Evolutionary conservation across 352 stramenopile species (phyloP).

Genomic region (Aphanomyces invadans): DNA sequence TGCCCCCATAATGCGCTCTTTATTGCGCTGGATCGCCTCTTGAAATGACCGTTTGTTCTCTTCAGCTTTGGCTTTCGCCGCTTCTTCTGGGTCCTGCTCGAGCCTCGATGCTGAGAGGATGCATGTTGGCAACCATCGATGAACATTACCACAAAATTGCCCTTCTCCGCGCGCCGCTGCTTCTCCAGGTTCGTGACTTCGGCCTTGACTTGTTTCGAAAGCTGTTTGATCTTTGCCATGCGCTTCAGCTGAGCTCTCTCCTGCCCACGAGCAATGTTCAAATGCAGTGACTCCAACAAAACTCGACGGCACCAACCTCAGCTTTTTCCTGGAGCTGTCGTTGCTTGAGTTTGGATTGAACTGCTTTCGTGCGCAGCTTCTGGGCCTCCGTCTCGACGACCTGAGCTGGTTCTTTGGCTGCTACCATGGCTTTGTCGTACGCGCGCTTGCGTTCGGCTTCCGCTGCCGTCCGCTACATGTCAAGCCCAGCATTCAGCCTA

Average conservation of each 20-base stretch:
- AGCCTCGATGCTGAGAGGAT: conserved; percentile 27
- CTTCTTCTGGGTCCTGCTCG: conserved; percentile 41
- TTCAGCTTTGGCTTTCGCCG: conserved; percentile 48
- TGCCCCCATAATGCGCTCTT: conserved; percentile 42
- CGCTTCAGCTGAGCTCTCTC: conserved; percentile 31
- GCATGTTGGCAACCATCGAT: background rate
- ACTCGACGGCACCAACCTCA: conserved; percentile 23
- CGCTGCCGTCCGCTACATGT: conserved; percentile 35
- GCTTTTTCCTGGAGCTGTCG: conserved; percentile 31
- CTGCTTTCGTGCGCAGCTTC: conserved; percentile 39
- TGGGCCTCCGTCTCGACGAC: conserved; percentile 18
- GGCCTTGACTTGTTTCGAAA: conserved; percentile 41
- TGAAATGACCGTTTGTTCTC: conserved; percentile 51
- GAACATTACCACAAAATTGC: conserved; percentile 18
- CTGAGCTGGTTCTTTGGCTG: conserved; percentile 5
- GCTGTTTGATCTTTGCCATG: conserved; percentile 36
- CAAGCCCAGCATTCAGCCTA: conserved; percentile 18
- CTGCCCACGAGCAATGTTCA: too few species aligned
- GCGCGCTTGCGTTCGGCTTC: conserved; percentile 23
- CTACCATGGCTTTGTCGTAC: conserved; percentile 22
- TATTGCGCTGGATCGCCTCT: conserved; percentile 56
- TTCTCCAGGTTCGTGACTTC: conserved; percentile 48
- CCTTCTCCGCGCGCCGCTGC: conserved; percentile 37
- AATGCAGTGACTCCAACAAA: too few species aligned
- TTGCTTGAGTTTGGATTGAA: conserved; percentile 49